Base-by-base conservation (phyloP, 306 rosid species). In the Rosa chinensis region DNA sequence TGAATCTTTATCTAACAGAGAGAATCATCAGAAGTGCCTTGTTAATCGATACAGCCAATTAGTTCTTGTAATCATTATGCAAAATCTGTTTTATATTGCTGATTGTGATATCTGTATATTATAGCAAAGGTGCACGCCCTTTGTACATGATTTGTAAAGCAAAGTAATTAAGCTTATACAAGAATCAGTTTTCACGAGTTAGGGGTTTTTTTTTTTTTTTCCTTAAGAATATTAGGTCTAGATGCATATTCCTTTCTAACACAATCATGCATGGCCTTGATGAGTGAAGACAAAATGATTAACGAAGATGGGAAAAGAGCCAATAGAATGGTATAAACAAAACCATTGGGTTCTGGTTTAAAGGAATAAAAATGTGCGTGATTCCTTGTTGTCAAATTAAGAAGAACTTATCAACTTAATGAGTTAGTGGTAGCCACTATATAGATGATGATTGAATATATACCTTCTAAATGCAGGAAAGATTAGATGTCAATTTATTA, bases 351-450 rank as follows among this genome's bases (percentile, higher is more conserved):
- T 42, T 42, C 40, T 74, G 25, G 69, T 21, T 23, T 12, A 12
- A 61, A 6, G 50, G 53, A 35, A 64, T 16, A 63, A 72, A 49
- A 25, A 25, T 72, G 47, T 72, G 5, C 21, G 25, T 18, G 77
- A 56, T 74, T 47, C 68, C 77, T n/a, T 6, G 37, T 56, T 23
- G 50, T 50, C 52, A 21, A 37, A 21, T 55, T 56, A 74, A 74
- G 16, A 73, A 73, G 35, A 55, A 52, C 77, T 25, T 25, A 25
- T 25, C 28, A 25, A 28, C 32, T 20, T 53, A 37, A 18, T 17
- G 58, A 52, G 21, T 20, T 61, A 10, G 2, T 73, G 35, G 64
- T 53, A 5, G 10, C 49, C 23, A 43, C 59, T 12, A 14, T 10
- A 18, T 10, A 10, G 32, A 50, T 18, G 28, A 9, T 50, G 44